Evolutionary conservation across 306 rosid genomes (phyloP), one percentile per base, ranked within the genome.

Genomic region (Sicyos edulis): DNA sequence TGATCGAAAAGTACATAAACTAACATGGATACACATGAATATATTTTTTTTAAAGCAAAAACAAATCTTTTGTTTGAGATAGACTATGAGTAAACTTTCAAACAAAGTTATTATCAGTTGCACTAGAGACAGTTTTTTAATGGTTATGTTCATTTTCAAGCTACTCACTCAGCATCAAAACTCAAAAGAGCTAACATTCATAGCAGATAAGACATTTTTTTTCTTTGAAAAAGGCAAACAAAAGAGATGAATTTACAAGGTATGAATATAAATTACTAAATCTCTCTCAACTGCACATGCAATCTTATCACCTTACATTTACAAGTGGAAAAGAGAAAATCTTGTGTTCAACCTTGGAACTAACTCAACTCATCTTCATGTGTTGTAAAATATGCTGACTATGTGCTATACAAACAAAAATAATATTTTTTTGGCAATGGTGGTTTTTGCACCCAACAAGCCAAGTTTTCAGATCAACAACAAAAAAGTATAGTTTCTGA

Each of bases 281-380:
- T 50, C 59, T 51, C 45, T 69, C 24, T 50, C 44, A 69, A 51
- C 45, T 69, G 59, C 47, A 69, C 5, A 69, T 69, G 73, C 58
- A 50, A 51, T 49, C 52, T 42, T 44, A 65, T 65, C 34, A 49
- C 14, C 45, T 69, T 49, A 51, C 73, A 49, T 49, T 50, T 69
- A 69, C 73, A 69, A 50, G 59, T 50, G 73, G 40, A 29, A 50
- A 49, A 22, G 45, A 69, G 73, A 68, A 22, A 68, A 68, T 22
- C 34, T 47, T 20, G 9, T 17, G 70, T 64, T 64, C n/a, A 64
- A 64, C 52, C 29, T 64, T 64, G 72, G 56, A 45, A 49, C 47
- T 42, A 42, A 42, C 47, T 42, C 54, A 21, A 49, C 73, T 67
- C 72, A 67, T 11, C 47, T 42, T 42, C 47, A 42, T 42, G 47